Conservation (phyloP, 2,329 filamentous ascomycete species). For the Fusarium annulatum region DNA sequence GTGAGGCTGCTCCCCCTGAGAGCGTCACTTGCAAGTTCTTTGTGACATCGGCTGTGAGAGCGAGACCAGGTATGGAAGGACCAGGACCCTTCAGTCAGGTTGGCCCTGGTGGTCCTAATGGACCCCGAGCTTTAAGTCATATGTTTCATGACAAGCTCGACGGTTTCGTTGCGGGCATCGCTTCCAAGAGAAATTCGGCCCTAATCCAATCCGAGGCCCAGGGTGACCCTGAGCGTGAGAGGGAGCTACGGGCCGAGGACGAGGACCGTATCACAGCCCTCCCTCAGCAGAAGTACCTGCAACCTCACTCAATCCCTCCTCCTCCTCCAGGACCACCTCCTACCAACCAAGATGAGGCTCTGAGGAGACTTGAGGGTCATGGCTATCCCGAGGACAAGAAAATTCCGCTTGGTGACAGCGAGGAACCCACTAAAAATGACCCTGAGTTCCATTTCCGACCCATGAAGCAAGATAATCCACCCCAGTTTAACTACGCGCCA, state of each 20-base stretch:
- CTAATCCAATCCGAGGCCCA: conserved; percentile 84
- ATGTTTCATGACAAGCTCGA: conserved; percentile 88
- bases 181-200: conserved; percentile 86
- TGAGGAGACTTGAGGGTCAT: conserved; percentile 62
- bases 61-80: conserved; percentile 51
- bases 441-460: conserved; percentile 70
- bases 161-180: conserved; percentile 86
- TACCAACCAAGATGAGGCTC: conserved; percentile 56
- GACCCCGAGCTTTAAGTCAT: conserved; percentile 73
- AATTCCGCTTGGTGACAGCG: conserved; percentile 38
- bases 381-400: conserved; percentile 59
- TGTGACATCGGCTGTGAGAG: conserved; percentile 75
- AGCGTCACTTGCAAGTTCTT: conserved; percentile 95
- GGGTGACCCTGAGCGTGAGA: conserved; percentile 81
- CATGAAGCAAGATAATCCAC: conserved; percentile 60
- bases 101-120: conserved; percentile 34
- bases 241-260: conserved; percentile 81
- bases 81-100: conserved; percentile 56
- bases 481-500: conserved; percentile 70
- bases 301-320: conserved; percentile 58
- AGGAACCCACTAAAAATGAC: conserved; percentile 42
- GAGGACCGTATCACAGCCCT: conserved; percentile 87
- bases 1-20: conserved; percentile 87
- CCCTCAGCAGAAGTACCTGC: conserved; percentile 74
- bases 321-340: conserved; percentile 47